A percentile compares a stretch with the other conserved stretches of the same genome.
These are phyloP conservation scores for Pseudozyma sp. DNA, from an alignment of 1,284 basidiomycete species.

Conservation along the genomic window DNA sequence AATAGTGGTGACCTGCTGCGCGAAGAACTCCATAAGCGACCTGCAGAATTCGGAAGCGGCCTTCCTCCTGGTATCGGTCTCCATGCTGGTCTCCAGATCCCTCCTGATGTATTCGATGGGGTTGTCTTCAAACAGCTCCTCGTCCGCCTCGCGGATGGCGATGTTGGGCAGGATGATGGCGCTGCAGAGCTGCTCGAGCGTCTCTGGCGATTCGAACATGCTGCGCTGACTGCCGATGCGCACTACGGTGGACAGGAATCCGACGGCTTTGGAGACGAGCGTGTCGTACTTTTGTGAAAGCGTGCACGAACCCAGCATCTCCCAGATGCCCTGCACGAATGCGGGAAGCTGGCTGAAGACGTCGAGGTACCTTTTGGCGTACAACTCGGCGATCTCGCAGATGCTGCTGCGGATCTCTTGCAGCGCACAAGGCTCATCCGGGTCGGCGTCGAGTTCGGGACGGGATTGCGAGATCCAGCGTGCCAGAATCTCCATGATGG, in stretches of 20 bases:
- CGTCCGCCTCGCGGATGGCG: slow-evolving; percentile 84
- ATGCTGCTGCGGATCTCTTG: slow-evolving; percentile 89
- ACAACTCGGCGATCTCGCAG: slow-evolving; percentile 92
- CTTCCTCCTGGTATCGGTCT: slow-evolving; percentile 82
- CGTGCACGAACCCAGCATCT: slow-evolving; percentile 81
- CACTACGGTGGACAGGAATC: slow-evolving; percentile 92
- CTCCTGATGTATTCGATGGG: slow-evolving; percentile 93
- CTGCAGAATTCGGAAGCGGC: slow-evolving; percentile 92
- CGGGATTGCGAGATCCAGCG: slow-evolving; percentile 61
- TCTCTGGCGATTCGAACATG: slow-evolving; percentile 75
- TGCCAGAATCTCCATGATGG: slow-evolving; percentile 58
- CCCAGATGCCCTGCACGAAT: slow-evolving; percentile 92
- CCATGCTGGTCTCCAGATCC: slow-evolving; percentile 77
- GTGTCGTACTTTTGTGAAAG: slow-evolving; percentile 82
- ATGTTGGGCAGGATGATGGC: slow-evolving; percentile 95
- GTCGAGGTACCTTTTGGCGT: slow-evolving; percentile 90
- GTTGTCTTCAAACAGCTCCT: slow-evolving; percentile 97
- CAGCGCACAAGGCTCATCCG: slow-evolving; percentile 86
- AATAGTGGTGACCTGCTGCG: slow-evolving; percentile 84
- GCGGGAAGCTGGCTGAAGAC: slow-evolving; percentile 82
- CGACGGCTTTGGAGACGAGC: slow-evolving; percentile 90
- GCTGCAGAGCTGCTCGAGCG: slow-evolving; percentile 84
- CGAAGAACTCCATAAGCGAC: slow-evolving; percentile 83
- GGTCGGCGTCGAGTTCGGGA: slow-evolving; percentile 65
- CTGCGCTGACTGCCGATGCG: slow-evolving; percentile 73